Base-by-base conservation (phyloP, 2,329 filamentous ascomycete species). In the Colletotrichum chlorophyti region DNA sequence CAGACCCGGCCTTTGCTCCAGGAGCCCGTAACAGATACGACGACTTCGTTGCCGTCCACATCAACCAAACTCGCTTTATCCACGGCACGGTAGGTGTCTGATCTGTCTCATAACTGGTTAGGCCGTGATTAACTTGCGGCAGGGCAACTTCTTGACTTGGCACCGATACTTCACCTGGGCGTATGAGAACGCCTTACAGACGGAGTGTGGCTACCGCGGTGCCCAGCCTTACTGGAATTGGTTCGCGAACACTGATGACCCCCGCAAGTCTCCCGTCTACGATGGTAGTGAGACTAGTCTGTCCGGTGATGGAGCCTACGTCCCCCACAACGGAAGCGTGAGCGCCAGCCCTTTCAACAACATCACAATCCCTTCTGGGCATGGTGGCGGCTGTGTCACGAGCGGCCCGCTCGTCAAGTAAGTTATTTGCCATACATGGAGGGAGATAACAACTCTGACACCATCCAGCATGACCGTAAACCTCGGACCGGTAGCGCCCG, bases 221-320 rank as follows among this genome's bases (percentile, higher is more conserved):
- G 40, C 48, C 4, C 42, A 65, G 12, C 63, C 63, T 11, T 77
- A 76, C 63, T 74, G 73, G 69, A 68, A 74, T 54, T 76, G 73
- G 74, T 65, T 66, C 14, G 65, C 66, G 8, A 68, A 71, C 48
- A 63, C 67, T 12, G 48, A 64, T 8, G 62, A 65, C 38, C 63
- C 70, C 41, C 61, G 67, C 37, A 70, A 64, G 63, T 74, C 70
- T n/a, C 66, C 73, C 9, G 65, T 78, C 21, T 76, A 74, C 59
- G 74, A 78, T 46, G 76, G 76, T 31, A 75, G 70, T 47, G 70
- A 69, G 1, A 70, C 66, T 50, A 74, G 70, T 11, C 66, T 78
- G 62, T 71, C 71, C 11, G 73, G 74, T n/a, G 71, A 77, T 40
- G 76, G 76, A 5, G 70, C 52, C 10, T 66, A 65, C 51, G 64